These are phyloP conservation scores for Blastobotrys persicus DNA, from an alignment of 1,139 yeast genomes.

Conservation along the genomic window DNA sequence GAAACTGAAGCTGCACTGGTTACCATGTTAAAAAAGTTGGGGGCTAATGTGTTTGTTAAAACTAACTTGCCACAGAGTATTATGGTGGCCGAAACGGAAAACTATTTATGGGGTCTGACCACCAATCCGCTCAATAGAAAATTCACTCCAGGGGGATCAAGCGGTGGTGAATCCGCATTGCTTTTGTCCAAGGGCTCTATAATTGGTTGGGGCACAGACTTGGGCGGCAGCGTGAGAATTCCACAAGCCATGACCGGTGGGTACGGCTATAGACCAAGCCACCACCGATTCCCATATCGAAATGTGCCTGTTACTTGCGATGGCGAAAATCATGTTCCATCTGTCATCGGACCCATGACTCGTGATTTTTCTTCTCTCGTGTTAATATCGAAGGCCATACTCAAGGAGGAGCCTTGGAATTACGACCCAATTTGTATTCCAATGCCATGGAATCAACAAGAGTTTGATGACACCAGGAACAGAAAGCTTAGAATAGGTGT, in stretches of 20 bases:
- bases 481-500: conserved; percentile 37
- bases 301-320: conserved; percentile 37
- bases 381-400: conserved; percentile 50
- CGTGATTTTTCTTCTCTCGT: conserved; percentile 46
- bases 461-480: conserved; percentile 10
- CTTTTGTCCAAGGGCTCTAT: conserved; percentile 48
- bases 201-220: conserved; percentile 58
- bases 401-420: conserved; percentile 57
- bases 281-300: conserved; percentile 48
- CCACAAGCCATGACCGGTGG: conserved; percentile 55
- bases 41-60: conserved; percentile 53
- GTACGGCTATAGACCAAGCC: conserved; percentile 52
- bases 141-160: conserved; percentile 54
- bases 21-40: conserved; percentile 41
- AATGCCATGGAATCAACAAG: conserved; percentile 47
- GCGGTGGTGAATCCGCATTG: conserved; percentile 62
- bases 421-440: conserved; percentile 49
- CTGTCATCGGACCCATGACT: conserved; percentile 52
- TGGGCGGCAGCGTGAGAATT: conserved; percentile 59
- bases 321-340: conserved; percentile 45
- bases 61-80: conserved; percentile 57
- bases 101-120: conserved; percentile 45
- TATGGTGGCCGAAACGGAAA: conserved; percentile 49
- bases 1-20: conserved; percentile 51
- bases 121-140: conserved; percentile 44